phyloP scores from a whole-genome alignment of 2,329 filamentous ascomycete species.

The Aspergillus uvarum region DNA sequence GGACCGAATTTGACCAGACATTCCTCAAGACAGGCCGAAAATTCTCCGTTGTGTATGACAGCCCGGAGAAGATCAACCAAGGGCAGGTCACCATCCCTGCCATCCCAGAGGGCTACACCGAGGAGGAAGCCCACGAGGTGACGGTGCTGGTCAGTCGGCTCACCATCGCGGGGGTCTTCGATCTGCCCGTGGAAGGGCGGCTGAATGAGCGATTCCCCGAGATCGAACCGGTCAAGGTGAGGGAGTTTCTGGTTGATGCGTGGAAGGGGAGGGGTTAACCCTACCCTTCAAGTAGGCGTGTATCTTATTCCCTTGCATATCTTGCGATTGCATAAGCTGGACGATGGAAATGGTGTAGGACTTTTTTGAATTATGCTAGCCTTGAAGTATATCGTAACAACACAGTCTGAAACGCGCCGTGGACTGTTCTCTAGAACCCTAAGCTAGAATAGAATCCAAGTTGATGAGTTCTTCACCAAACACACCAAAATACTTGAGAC shows the following conservation, averaged over 20 bases:
- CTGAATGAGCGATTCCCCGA: constrained; percentile 26
- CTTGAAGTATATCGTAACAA: too few relatives aligned
- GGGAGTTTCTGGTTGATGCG: constrained; percentile 19
- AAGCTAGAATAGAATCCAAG: too few relatives aligned
- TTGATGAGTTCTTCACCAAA: too few relatives aligned
- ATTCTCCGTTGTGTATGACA: constrained; percentile 37
- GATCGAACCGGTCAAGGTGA: constrained; percentile 25
- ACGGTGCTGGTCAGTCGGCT: constrained; percentile 31
- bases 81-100: constrained; percentile 38
- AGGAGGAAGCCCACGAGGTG: constrained; percentile 26
- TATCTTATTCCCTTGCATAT: too few relatives aligned
- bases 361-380: too few relatives aligned
- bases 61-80: constrained; percentile 31
- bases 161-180: constrained; percentile 29
- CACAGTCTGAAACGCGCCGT: too few relatives aligned
- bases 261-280: constrained; percentile 9
- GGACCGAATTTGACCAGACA: background rate
- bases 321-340: background rate
- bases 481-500: too few relatives aligned
- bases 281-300: too few relatives aligned
- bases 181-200: constrained; percentile 25
- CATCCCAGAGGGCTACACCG: constrained; percentile 22
- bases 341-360: too few relatives aligned
- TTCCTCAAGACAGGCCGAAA: constrained; percentile 27
- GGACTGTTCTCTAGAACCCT: too few relatives aligned